phyloP scores from a whole-genome alignment of 2,329 filamentous ascomycete genomes.

The Epichloe bromicola region DNA sequence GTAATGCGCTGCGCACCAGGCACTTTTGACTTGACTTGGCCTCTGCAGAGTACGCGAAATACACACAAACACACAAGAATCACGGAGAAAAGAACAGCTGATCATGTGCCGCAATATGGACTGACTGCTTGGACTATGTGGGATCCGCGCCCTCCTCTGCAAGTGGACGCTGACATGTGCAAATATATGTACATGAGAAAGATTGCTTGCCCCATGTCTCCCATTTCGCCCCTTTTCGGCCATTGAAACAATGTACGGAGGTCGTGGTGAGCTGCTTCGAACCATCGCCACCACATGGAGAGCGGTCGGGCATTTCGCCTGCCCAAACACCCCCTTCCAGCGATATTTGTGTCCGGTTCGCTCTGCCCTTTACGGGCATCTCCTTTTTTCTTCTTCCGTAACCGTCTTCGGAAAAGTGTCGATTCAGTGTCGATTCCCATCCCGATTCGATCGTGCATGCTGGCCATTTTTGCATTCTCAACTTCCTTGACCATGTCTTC shows the following conservation, averaged over 20 bases:
- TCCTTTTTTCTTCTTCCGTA: not conserved
- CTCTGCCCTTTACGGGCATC: not conserved
- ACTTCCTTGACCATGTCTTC: constrained; percentile 11
- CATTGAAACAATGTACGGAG: constrained; percentile 18
- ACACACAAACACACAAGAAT: too few species aligned
- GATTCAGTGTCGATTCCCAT: not conserved
- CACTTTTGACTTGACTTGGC: too few species aligned
- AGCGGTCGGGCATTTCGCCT: not conserved
- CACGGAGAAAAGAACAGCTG: too few species aligned
- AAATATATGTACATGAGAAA: not conserved
- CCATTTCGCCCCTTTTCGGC: not conserved
- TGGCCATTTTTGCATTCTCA: constrained; percentile 21
- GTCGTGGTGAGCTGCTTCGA: constrained; percentile 13
- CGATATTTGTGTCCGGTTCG: not conserved
- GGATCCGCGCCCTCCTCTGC: not conserved
- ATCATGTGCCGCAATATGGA: not conserved
- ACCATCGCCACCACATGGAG: constrained; percentile 2
- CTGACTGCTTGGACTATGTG: not conserved
- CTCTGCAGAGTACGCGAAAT: too few species aligned
- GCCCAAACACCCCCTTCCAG: not conserved
- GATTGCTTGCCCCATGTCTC: constrained; percentile 1
- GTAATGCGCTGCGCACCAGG: too few species aligned
- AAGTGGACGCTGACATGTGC: not conserved
- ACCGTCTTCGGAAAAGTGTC: not conserved
- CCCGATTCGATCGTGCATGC: not conserved